Percentiles rank a stretch among this genome's conserved stretches.
phyloP scores from a whole-genome alignment of 2,329 filamentous ascomycete species.

The Alternaria longipes region DNA sequence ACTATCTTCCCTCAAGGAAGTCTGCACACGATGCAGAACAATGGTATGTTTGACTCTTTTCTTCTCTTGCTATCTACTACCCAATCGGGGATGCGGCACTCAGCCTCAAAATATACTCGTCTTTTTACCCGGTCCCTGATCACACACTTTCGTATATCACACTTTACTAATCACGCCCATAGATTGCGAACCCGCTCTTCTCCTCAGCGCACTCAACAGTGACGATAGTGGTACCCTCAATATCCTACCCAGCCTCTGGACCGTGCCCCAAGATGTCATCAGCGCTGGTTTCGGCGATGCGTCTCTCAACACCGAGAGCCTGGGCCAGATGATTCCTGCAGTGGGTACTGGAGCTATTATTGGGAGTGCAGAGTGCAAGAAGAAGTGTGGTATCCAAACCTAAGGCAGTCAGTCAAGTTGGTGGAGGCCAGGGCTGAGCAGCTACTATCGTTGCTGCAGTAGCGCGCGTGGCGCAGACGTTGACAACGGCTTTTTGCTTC shows the following conservation, averaged over 20 bases:
- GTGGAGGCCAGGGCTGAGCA: background rate
- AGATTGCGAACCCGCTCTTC: slow-evolving; percentile 60
- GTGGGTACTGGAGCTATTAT: slow-evolving; percentile 56
- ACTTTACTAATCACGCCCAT: background rate
- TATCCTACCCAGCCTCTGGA: slow-evolving; percentile 56
- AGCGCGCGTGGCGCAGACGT: slow-evolving; percentile 1
- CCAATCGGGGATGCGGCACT: background rate
- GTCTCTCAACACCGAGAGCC: slow-evolving; percentile 41
- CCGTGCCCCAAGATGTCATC: slow-evolving; percentile 53
- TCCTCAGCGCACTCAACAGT: slow-evolving; percentile 60
- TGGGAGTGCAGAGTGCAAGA: slow-evolving; percentile 54
- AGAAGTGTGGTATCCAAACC: slow-evolving; percentile 42
- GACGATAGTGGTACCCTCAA: slow-evolving; percentile 63
- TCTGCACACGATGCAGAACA: slow-evolving; percentile 63
- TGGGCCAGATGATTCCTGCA: slow-evolving; percentile 45
- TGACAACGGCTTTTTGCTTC: background rate
- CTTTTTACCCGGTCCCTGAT: background rate
- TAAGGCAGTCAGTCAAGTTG: background rate
- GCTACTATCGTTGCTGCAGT: background rate
- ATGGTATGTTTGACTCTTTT: slow-evolving; percentile 47
- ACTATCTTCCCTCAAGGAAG: slow-evolving; percentile 61
- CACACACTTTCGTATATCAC: background rate
- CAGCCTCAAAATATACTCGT: background rate
- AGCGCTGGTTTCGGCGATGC: slow-evolving; percentile 55
- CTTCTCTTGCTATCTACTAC: background rate